Base-by-base conservation (phyloP, 2,329 filamentous ascomycete genomes). In the Sphaerulina vaccinii region DNA sequence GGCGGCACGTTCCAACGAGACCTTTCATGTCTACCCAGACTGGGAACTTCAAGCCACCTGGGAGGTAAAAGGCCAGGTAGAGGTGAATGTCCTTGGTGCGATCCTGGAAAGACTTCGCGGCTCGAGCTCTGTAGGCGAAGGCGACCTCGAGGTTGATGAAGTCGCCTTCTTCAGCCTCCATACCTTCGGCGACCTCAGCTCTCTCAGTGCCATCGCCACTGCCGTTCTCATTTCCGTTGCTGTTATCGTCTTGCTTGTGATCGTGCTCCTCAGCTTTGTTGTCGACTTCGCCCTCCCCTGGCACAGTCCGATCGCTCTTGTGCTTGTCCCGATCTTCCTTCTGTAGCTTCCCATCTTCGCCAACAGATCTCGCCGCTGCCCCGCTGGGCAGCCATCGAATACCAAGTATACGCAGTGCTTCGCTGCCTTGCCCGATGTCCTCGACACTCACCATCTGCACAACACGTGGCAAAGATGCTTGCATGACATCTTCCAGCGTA, bases 401-500 rank as follows among this genome's bases (percentile, higher is more conserved):
- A 2, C 87, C 86, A 1, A 90, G 76, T 50, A 90, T 85, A 1
- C 86, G 80, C 32, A 90, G 63, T 0, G 84, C 76, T 62, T 89
- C 86, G 54, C 81, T 88, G 6, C 87, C 87, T 67, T 90, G 86
- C 0, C 86, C 86, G 52, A 90, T 80, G 56, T 90, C 86, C 42
- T 89, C 85, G 6, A 89, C 81, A 47, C 83, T 85, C 37, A 89
- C 83, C 86, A 88, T 88, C 41, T 86, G 81, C 24, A 89, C 77
- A 29, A 86, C 68, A 51, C 79, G 82, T 0, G 87, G 85, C 15
- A 89, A 71, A 7, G 83, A 87, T 2, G 86, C 86, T 70, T 90
- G 87, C 87, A 90, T 90, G 41, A 90, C 84, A 65, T 90, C 87
- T 68, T 90, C 87, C 3, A 90, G 77, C 22, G 81, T 86, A 61